Base-by-base conservation (phyloP, 129 eudicot species). In the Ambrosia trifida region DNA sequence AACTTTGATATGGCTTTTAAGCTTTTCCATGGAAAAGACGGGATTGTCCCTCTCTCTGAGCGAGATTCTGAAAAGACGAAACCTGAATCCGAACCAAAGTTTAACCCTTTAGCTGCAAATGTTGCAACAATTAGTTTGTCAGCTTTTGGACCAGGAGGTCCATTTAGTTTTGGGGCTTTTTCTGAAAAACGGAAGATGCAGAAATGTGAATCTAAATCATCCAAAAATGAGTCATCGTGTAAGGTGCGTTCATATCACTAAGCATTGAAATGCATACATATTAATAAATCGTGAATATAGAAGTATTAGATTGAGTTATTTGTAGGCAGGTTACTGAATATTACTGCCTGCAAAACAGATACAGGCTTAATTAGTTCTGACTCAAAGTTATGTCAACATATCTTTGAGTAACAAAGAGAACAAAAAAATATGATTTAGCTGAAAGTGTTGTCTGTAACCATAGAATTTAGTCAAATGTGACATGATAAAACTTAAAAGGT, bases 111-210 rank as follows among this genome's bases (percentile, higher is more conserved):
- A 65, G 85, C 90, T 69, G 82, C 82, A 67, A 88, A 83, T 76
- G 76, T 89, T 52, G 94, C 89, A 41, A 82, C 94, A 20, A 83
- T 88, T 59, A 91, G 96, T 78, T 58, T 84, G 69, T 88, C 96
- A 14, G 69, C 88, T 18, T 88, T 91, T 80, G 97, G 97, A 76
- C 85, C 84, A 45, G 94, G 94, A 19, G 91, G 96, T 4, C 97
- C 97, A 1, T 91, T 88, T 33, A 77, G 88, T 68, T 88, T 84
- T 68, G 66, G 87, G 66, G 79, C 86, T 32, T 88, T 88, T 64
- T 79, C 83, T 19, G 74, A 74, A 44, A 85, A 75, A 33, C 44
- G 63, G 81, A 88, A 86, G 71, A 62, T 46, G 58, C 85, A 77
- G 53, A 86, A 79, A 49, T 62, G 54, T 80, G 83, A 84, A 56